A percentile compares a stretch with the other conserved stretches of the same genome.
Evolutionary conservation across 306 rosid genomes (phyloP).

Genomic region (Canavalia gladiata): DNA sequence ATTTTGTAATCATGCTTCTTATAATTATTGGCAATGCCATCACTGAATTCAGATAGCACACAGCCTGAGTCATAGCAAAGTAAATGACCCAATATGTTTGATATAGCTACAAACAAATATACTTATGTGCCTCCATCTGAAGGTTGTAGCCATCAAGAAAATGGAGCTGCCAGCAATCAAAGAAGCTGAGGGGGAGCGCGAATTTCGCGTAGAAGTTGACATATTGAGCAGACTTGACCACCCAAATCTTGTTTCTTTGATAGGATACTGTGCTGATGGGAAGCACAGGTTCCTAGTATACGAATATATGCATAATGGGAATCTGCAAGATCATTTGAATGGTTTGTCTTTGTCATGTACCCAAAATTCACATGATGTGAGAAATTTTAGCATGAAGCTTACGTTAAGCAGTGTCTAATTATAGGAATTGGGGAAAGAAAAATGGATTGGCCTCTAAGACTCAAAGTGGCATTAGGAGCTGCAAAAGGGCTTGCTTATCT

Average conservation of each 20-base stretch:
- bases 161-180: constrained; percentile 82
- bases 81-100: neutral
- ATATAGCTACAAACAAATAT: constrained; percentile 10
- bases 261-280: constrained; percentile 91
- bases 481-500: constrained; percentile 85
- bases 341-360: constrained; percentile 60
- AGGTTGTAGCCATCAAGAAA: constrained; percentile 92
- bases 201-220: constrained; percentile 83
- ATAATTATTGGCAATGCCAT: neutral
- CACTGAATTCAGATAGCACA: constrained; percentile 13
- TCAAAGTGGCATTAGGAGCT: constrained; percentile 84
- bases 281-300: constrained; percentile 86
- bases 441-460: constrained; percentile 79
- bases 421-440: constrained; percentile 66
- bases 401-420: constrained; percentile 23
- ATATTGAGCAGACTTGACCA: constrained; percentile 85
- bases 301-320: constrained; percentile 81
- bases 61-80: neutral
- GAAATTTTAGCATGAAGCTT: constrained; percentile 2
- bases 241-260: constrained; percentile 83
- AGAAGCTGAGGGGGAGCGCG: constrained; percentile 87
- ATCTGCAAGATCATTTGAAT: constrained; percentile 80
- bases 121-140: constrained; percentile 37
- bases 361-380: constrained; percentile 4
- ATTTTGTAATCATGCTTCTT: neutral